Base-by-base conservation (phyloP, 176 grass and related monocot genomes). In the Hordeum vulgare region DNA sequence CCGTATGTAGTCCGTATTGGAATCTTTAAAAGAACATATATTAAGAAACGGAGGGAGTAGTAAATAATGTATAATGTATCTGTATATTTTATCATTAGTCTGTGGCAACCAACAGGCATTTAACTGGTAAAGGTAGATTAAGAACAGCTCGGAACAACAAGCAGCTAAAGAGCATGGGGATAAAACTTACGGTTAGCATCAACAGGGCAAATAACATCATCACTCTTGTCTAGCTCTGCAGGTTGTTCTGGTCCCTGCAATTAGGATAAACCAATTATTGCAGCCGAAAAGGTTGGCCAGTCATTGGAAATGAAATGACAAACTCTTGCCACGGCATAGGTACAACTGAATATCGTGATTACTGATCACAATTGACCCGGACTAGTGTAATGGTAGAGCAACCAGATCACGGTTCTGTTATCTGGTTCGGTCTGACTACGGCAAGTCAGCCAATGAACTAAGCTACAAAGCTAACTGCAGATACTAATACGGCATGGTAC, bases 141-240 rank as follows among this genome's bases (percentile, higher is more conserved):
- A 71, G 29, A n/a, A 33, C 3, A 81, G 20, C 28, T 78, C 67
- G 9, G 17, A 18, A 51, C 10, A 79, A 79, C 26, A 12, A 24
- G 34, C 29, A 70, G 23, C 72, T 26, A 72, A 81, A 60, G 24
- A 51, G 54, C 27, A 21, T 51, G 47, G 35, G 12, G 82, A 85
- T 34, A 36, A 64, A 61, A 79, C 80, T 85, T 86, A 88, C 82
- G 25, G 47, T 85, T 94, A 25, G 58, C 54, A 66, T 98, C 91
- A 61, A 82, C 72, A 27, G 91, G 79, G 25, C 89, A 85, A 59
- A 98, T 91, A 71, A 93, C 86, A 90, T 87, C 47, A 51, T 51
- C 96, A 83, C 87, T 95, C 77, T 93, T 98, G 79, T 92, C 93
- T 85, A 92, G 90, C 25, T 98, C 93, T 74, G 85, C 44, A 35